These are phyloP conservation scores for Pseudocercospora eumusae DNA, from an alignment of 2,329 filamentous ascomycete species.

Conservation along the genomic window DNA sequence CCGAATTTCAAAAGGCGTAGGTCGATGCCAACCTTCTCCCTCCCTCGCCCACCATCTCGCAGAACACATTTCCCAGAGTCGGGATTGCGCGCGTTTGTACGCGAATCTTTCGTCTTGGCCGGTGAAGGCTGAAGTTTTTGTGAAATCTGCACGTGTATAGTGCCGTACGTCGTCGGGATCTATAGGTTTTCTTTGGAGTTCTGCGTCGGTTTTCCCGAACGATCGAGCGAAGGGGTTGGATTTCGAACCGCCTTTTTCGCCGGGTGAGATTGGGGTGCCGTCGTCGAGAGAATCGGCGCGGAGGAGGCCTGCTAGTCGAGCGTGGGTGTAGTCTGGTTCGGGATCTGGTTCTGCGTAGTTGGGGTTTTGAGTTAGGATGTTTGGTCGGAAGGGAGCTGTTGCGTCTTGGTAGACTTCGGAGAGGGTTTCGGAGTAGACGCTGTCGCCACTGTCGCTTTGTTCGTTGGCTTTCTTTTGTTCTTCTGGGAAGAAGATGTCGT, in stretches of 20 bases:
- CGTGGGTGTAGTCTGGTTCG: constrained; percentile 42
- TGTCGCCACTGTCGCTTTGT: constrained; percentile 45
- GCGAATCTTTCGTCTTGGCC: constrained; percentile 82
- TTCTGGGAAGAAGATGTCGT: constrained; percentile 77
- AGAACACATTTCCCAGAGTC: constrained; percentile 82
- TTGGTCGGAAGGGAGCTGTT: constrained; percentile 74
- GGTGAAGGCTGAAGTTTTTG: constrained; percentile 67
- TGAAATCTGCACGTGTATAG: constrained; percentile 60
- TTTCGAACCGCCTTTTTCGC: constrained; percentile 26
- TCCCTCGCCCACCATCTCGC: constrained; percentile 67
- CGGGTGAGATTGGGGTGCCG: constrained; percentile 24
- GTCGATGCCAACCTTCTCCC: constrained; percentile 67
- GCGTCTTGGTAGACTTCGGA: constrained; percentile 78
- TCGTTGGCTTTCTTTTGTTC: constrained; percentile 28
- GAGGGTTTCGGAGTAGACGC: constrained; percentile 65
- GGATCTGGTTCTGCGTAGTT: constrained; percentile 39
- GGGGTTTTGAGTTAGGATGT: constrained; percentile 65
- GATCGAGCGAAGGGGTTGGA: constrained; percentile 41
- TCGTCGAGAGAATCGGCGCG: constrained; percentile 52
- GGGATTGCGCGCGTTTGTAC: constrained; percentile 72
- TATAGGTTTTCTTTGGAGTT: constrained; percentile 39
- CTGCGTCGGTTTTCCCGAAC: constrained; percentile 37
- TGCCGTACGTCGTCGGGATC: constrained; percentile 37
- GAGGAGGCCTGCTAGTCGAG: constrained; percentile 42
- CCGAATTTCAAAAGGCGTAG: constrained; percentile 62